Evolutionary conservation across 805 yeast genomes (phyloP), one percentile per base, ranked within the genome.

Genomic region (Candida ficus): DNA sequence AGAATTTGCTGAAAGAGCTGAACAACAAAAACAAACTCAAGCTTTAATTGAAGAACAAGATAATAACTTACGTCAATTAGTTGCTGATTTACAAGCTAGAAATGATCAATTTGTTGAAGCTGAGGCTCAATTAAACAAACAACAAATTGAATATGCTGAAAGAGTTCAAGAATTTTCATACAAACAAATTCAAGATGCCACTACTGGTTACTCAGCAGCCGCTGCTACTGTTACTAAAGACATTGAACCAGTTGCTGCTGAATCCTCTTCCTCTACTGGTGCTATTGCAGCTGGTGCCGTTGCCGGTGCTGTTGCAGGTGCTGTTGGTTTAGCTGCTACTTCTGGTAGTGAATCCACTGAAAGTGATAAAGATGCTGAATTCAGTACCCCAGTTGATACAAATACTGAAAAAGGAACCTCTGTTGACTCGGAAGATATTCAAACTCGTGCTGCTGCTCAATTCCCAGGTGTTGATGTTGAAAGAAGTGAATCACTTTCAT

Each of bases 401-500:
- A 48, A 53, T 19, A 51, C 60, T 31, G 56, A 52, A 27, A 56
- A 48, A 35, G 49, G 54, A 1, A 53, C 54, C 7, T 52, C 56
- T 9, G 58, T 56, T 3, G 47, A 48, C 4, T 48, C 55, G 11
- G 64, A 53, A 7, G 55, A 50, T 17, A 53, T 52, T 13, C 54
- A 51, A 20, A 48, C 43, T 29, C 52, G 49, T 23, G 38, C 41
- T 11, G 46, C 28, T 13, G n/a, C 41, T 22, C 50, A 49, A 25
- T 47, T 47, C 35, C 39, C 39, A 19, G 45, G 46, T 27, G 29
- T 37, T 50, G 75, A 56, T 64, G 62, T 53, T 31, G 53, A 47
- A 28, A 69, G 93, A 52, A 85, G 95, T 2, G 84, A 81, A 43
- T 85, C 95, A 0, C 76, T 84, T 29, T 85, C 96, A 0, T 88